phyloP scores from a whole-genome alignment of 1,284 basidiomycete species.

The Gomphus bonarii region DNA sequence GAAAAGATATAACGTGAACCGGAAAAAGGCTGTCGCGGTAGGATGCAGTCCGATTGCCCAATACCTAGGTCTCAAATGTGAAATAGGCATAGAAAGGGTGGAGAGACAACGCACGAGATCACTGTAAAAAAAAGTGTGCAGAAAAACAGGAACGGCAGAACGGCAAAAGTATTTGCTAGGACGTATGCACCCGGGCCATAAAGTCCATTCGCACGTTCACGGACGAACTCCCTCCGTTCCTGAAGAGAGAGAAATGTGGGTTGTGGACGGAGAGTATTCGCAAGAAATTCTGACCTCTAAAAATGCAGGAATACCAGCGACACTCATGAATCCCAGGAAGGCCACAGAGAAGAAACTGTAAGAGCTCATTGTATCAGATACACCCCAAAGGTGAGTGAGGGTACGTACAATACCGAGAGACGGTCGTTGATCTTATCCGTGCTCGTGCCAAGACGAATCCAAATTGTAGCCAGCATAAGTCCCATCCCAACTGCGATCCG shows the following conservation, averaged over 20 bases:
- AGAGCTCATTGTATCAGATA: not conserved
- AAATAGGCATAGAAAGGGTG: not conserved
- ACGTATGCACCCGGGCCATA: constrained; percentile 42
- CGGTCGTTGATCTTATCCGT: constrained; percentile 21
- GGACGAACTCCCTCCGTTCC: constrained; percentile 41
- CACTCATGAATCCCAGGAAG: constrained; percentile 22
- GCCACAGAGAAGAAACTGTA: constrained; percentile 15
- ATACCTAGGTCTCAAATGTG: constrained; percentile 14
- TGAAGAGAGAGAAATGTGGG: constrained; percentile 25
- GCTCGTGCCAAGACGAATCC: constrained; percentile 37
- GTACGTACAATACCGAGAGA: constrained; percentile 13
- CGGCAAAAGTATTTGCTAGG: constrained; percentile 47
- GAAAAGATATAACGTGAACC: constrained; percentile 45
- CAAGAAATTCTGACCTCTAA: constrained; percentile 21
- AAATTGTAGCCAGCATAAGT: constrained; percentile 46
- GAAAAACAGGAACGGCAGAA: constrained; percentile 44
- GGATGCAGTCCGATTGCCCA: constrained; percentile 37
- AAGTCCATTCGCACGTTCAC: constrained; percentile 45
- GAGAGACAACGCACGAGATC: constrained; percentile 17
- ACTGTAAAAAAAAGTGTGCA: constrained; percentile 39
- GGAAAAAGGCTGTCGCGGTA: constrained; percentile 40
- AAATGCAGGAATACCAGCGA: constrained; percentile 41
- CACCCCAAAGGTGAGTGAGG: not conserved
- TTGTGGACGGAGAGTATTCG: constrained; percentile 30
- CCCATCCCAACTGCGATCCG: constrained; percentile 32